Conservation (phyloP, 148 eudicot species). For the Salicornia ramosissima region DNA sequence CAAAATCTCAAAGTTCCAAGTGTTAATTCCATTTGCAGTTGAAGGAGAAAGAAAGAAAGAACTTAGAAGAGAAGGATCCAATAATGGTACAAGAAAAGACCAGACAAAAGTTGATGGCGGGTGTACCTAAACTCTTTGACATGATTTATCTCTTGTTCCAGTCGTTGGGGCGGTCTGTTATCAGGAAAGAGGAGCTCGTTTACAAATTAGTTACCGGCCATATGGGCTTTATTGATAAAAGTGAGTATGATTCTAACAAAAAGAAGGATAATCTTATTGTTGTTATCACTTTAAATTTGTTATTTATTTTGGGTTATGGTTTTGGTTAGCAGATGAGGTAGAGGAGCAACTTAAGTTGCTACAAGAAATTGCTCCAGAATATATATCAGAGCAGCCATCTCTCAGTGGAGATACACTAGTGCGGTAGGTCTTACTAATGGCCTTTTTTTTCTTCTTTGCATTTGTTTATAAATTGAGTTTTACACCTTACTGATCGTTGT, state of each 20-base stretch:
- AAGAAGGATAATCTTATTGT: too few relatives aligned
- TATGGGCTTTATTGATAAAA: slow-evolving; percentile 54
- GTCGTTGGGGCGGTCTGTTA: slow-evolving; percentile 53
- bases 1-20: too few relatives aligned
- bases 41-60: slow-evolving; percentile 51
- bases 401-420: slow-evolving; percentile 59
- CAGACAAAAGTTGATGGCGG: slow-evolving; percentile 51
- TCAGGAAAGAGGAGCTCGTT: slow-evolving; percentile 78
- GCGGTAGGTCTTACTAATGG: slow-evolving; percentile 36
- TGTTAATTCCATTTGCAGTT: slow-evolving; percentile 38
- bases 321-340: slow-evolving; percentile 52
- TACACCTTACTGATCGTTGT: too few relatives aligned
- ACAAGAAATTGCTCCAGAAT: slow-evolving; percentile 77
- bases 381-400: slow-evolving; percentile 47
- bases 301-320: too few relatives aligned
- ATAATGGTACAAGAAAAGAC: slow-evolving; percentile 60
- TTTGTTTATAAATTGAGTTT: too few relatives aligned
- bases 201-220: slow-evolving; percentile 48
- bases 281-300: neutral
- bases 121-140: slow-evolving; percentile 74
- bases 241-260: too few relatives aligned
- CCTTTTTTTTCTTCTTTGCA: too few relatives aligned
- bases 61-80: slow-evolving; percentile 58
- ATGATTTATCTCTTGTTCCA: slow-evolving; percentile 60
- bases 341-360: slow-evolving; percentile 72